Evolutionary conservation across 1,139 yeast species (phyloP), one percentile per base, ranked within the genome.

Genomic region (Taphrina pruni): DNA sequence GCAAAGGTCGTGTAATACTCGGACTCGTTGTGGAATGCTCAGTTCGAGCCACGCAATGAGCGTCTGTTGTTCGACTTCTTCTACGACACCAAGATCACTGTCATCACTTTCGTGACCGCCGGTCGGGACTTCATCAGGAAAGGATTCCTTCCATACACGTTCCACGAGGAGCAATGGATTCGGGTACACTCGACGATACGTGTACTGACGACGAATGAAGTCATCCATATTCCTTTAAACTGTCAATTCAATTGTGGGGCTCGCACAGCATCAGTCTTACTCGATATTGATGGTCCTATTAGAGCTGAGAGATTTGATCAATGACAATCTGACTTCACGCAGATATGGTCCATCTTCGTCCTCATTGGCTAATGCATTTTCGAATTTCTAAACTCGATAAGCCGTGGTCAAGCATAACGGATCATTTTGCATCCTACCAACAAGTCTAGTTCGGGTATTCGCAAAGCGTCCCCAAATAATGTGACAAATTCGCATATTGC

Each of bases 121-220:
- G 14, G 8, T 14, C 7, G 12, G 36, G 8, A 8, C 32, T 20
- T 4, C 32, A 35, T 32, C 56, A 11, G 57, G 50, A 20, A 57
- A 54, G 21, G 50, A 36, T 20, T 56, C 52, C 38, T 46, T 56
- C 67, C 67, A 64, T 54, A 54, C 55, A 21, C 60, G 55, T 4
- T 43, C 54, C 20, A 64, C 61, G n/a, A 14, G 46, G 17, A 54
- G 21, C 43, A 64, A 35, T 7, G 67, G 67, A 64, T 64, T 64
- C 41, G 55, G 60, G 7, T 6, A 6, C 36, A 64, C 61, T 35
- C 67, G 43, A 20, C 67, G 67, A 35, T 64, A 64, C 7, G 67
- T 55, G 39, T 64, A 64, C 46, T 64, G 67, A 14, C 61, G 41
- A 17, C 67, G 61, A 21, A 64, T 64, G 67, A 64, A 64, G 38